Evolutionary conservation across 1,139 yeast species (phyloP).

Genomic region (Yamadazyma sp.): DNA sequence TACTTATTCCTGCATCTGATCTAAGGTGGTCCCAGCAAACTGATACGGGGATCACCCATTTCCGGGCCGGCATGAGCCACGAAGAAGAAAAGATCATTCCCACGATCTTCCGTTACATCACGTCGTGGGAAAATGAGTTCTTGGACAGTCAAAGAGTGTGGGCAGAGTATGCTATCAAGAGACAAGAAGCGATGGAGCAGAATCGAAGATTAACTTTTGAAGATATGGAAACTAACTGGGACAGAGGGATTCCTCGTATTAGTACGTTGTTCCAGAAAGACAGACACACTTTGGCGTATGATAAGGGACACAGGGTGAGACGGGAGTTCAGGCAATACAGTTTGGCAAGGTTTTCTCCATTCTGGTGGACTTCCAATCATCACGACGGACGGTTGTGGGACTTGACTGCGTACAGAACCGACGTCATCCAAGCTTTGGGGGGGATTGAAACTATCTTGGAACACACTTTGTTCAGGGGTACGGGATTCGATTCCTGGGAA

Average conservation of each 20-base stretch:
- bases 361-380: slow-evolving; percentile 94
- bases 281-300: slow-evolving; percentile 91
- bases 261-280: slow-evolving; percentile 95
- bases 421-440: slow-evolving; percentile 95
- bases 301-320: slow-evolving; percentile 88
- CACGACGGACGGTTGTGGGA: slow-evolving; percentile 98
- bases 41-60: slow-evolving; percentile 91
- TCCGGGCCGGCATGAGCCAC: slow-evolving; percentile 90
- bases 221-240: slow-evolving; percentile 94
- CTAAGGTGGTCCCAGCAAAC: slow-evolving; percentile 90
- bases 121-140: slow-evolving; percentile 97
- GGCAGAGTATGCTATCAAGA: slow-evolving; percentile 93
- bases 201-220: slow-evolving; percentile 87
- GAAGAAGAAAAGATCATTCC: slow-evolving; percentile 83
- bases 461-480: slow-evolving; percentile 92
- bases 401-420: slow-evolving; percentile 87
- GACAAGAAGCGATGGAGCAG: slow-evolving; percentile 84
- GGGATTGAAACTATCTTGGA: slow-evolving; percentile 96
- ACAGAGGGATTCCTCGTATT: slow-evolving; percentile 93
- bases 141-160: slow-evolving; percentile 93
- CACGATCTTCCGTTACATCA: slow-evolving; percentile 85
- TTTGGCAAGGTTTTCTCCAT: slow-evolving; percentile 74
- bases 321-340: slow-evolving; percentile 76
- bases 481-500: slow-evolving; percentile 98
- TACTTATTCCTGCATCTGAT: slow-evolving; percentile 91